phyloP scores from a whole-genome alignment of 2,329 filamentous ascomycete species.

The Aspergillus nomiae region DNA sequence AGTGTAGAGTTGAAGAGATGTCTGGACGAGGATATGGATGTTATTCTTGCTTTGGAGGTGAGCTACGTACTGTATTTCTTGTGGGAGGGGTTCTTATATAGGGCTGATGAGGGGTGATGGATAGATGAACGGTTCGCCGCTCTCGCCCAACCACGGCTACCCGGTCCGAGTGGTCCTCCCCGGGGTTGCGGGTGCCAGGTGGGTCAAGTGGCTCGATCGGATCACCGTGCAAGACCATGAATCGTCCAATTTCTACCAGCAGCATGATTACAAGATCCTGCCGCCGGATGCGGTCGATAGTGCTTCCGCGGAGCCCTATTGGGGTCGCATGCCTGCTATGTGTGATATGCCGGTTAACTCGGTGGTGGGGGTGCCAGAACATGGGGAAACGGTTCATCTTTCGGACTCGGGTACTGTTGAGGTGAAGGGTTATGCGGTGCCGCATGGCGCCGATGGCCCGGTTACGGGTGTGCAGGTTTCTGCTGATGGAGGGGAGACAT shows the following conservation, averaged over 20 bases:
- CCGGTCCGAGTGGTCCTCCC: slow-evolving; percentile 46
- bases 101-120: slow-evolving; percentile 49
- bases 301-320: slow-evolving; percentile 55
- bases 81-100: no score
- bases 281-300: slow-evolving; percentile 53
- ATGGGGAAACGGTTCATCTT: slow-evolving; percentile 45
- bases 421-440: slow-evolving; percentile 59
- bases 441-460: slow-evolving; percentile 55
- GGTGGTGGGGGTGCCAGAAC: slow-evolving; percentile 53
- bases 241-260: slow-evolving; percentile 59
- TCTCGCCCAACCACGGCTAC: slow-evolving; percentile 48
- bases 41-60: slow-evolving; percentile 53
- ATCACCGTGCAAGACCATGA: slow-evolving; percentile 55
- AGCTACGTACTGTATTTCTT: slow-evolving; percentile 4
- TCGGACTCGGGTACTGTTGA: slow-evolving; percentile 47
- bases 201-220: slow-evolving; percentile 47
- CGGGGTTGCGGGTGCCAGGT: slow-evolving; percentile 45
- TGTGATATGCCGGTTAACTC: slow-evolving; percentile 61
- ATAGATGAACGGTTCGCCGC: slow-evolving; percentile 46
- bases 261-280: slow-evolving; percentile 61
- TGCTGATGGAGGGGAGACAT: slow-evolving; percentile 51
- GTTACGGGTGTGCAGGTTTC: slow-evolving; percentile 57
- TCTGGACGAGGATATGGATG: slow-evolving; percentile 46
- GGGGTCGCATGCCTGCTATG: slow-evolving; percentile 53
- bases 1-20: slow-evolving; percentile 54